Base-by-base conservation (phyloP, 2,329 filamentous ascomycete genomes). In the Pseudogymnoascus sp. region DNA sequence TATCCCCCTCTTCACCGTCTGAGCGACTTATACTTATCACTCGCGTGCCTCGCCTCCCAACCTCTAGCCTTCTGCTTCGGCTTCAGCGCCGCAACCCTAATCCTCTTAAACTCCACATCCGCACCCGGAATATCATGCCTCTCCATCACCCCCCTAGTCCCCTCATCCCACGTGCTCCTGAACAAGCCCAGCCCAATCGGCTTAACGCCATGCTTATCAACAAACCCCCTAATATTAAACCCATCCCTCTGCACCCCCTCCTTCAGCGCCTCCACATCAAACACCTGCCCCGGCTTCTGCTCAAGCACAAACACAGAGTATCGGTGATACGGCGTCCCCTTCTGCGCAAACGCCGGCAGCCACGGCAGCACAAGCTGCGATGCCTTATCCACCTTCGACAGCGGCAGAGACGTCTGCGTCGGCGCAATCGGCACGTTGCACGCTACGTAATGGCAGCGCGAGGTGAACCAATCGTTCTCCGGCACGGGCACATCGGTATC, bases 301-400 rank as follows among this genome's bases (percentile, higher is more conserved):
- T 96, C 86, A 60, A 97, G 80, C 21, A 99, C 79, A 73, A 95
- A 89, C 65, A 97, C 78, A 59, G 88, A 88, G 62, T 97, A 81
- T 61, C 95, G 89, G 77, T 97, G 95, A 78, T 97, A 97, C 1
- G 90, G 90, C 1, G 89, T 84, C 64, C 95, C 95, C 79, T 95
- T 96, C 74, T 96, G 90, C 0, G 91, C 88, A 73, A 89, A 91
- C 1, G 95, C 89, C 0, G 93, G 89, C 23, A 93, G 79, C 91
- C 93, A 99, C 1, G 91, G 88, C 3, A 86, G 75, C 63, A 90
- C 85, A 59, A 95, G 81, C 74, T 95, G 87, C 31, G 81, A 79
- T 18, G 84, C 79, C 66, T 78, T 75, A 64, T 82, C 78, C 69
- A 91, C 79, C 69, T 81, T 81, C 69, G 79, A 78, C 16, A 96